Base-by-base conservation (phyloP, 2,329 filamentous ascomycete genomes). In the Trichoderma asperellum region DNA sequence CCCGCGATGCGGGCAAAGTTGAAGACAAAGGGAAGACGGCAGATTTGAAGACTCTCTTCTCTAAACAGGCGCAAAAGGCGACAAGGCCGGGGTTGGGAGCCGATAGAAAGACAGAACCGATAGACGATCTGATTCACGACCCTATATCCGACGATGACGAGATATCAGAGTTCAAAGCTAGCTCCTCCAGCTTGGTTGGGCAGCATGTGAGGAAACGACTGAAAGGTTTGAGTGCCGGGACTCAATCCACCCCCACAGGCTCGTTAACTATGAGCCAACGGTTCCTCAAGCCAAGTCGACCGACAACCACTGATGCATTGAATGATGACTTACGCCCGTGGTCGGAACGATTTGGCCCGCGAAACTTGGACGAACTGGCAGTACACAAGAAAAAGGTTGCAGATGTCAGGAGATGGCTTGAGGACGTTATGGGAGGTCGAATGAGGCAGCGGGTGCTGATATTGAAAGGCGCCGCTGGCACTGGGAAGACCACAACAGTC, bases 331-430 rank as follows among this genome's bases (percentile, higher is more conserved):
- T 84, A 60, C 87, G 91, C 64, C 94, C 95, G 3, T 98, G 95
- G 95, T 92, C 92, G 18, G 94, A 97, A 74, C 88, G 90, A 73
- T 98, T 93, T 79, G 90, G 88, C 2, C 95, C 95, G 0, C 75
- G 79, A 2, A 91, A 87, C 73, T 79, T 97, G 14, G 89, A 94
- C 18, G 95, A 98, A 80, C 83, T 99, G 57, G 95, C 92, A 0
- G 95, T 99, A 21, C 94, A 99, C 79, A 97, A 96, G 83, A 96
- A 88, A 75, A 99, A 99, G 79, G 92, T 98, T 6, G 82, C 88
- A 2, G 94, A 98, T 80, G 94, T 98, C 57, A 88, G 89, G 70
- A 85, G 82, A 70, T 98, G 96, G 94, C 82, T 99, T 40, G 88
- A 92, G 55, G 88, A 90, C 76, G 92, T 93, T 21, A 86, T 93